phyloP scores from a whole-genome alignment of 108 stramenopile species.

The Epithemia pelagica region DNA sequence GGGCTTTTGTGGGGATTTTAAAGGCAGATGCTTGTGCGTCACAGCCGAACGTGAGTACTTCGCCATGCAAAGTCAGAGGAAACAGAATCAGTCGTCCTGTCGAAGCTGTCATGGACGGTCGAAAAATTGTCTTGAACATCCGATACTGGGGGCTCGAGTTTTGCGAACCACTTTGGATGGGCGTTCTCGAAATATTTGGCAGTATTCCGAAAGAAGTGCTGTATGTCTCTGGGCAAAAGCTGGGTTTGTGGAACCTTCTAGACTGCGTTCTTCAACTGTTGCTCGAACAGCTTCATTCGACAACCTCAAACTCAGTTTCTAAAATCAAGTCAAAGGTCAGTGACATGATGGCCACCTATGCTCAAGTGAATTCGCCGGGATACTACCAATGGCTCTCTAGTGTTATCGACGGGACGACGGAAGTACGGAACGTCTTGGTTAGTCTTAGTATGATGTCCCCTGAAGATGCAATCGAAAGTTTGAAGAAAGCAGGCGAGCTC shows the following conservation, averaged over 20 bases:
- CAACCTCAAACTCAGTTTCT: slow-evolving; percentile 16
- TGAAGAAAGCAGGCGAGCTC: slow-evolving; percentile 4
- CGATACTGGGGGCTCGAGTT: slow-evolving; percentile 62
- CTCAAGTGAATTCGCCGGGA: not conserved
- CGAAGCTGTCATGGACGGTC: slow-evolving; percentile 17
- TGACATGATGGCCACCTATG: slow-evolving; percentile 10
- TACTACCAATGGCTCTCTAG: not conserved
- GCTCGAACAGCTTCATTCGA: slow-evolving; percentile 33
- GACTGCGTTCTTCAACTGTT: slow-evolving; percentile 46
- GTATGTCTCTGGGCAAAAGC: slow-evolving; percentile 40
- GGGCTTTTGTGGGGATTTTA: slow-evolving; percentile 24
- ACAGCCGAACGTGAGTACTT: not conserved
- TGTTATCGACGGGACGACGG: not conserved
- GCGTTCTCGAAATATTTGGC: slow-evolving; percentile 42
- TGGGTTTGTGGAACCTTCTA: slow-evolving; percentile 43
- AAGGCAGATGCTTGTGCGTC: slow-evolving; percentile 36
- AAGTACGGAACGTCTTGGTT: slow-evolving; percentile 28
- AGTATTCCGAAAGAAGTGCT: slow-evolving; percentile 27
- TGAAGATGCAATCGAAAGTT: slow-evolving; percentile 31
- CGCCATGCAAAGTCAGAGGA: slow-evolving; percentile 14
- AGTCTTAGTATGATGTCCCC: slow-evolving; percentile 31
- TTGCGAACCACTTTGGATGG: slow-evolving; percentile 48
- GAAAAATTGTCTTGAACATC: slow-evolving; percentile 29
- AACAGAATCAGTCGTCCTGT: slow-evolving; percentile 13
- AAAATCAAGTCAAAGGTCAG: slow-evolving; percentile 24